These are phyloP conservation scores for Polyporus tsugae DNA, from an alignment of 1,284 basidiomycete species.

Conservation along the genomic window DNA sequence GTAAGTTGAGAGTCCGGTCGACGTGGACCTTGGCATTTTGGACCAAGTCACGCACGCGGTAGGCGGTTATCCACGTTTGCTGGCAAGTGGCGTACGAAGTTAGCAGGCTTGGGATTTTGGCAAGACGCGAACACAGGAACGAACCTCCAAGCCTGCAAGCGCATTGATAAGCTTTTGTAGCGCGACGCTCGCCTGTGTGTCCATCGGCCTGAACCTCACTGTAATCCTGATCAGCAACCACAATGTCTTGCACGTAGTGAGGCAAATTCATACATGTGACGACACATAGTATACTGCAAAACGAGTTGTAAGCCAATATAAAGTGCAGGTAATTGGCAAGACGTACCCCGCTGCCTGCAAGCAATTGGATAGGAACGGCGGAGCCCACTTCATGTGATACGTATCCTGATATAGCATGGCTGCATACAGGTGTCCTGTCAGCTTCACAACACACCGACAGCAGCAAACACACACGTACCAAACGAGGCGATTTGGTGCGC, in stretches of 20 bases:
- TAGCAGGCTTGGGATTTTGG: conserved; percentile 15
- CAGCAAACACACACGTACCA: conserved; percentile 49
- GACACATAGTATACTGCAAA: conserved; percentile 75
- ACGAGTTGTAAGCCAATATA: conserved; percentile 14
- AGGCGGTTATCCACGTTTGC: conserved; percentile 74
- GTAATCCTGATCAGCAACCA: conserved; percentile 18
- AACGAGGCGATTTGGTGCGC: conserved; percentile 78
- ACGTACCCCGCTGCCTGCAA: conserved; percentile 80
- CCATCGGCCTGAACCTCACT: conserved; percentile 76
- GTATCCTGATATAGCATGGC: conserved; percentile 68
- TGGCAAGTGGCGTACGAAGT: conserved; percentile 36
- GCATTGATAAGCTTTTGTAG: conserved; percentile 73
- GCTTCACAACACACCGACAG: background rate
- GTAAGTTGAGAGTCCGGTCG: conserved; percentile 43
- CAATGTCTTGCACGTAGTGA: background rate
- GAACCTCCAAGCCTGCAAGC: conserved; percentile 76
- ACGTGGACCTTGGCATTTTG: conserved; percentile 72
- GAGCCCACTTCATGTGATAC: conserved; percentile 69
- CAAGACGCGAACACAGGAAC: conserved; percentile 24
- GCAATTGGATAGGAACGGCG: conserved; percentile 77
- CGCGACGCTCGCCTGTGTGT: conserved; percentile 71
- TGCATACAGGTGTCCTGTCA: conserved; percentile 37
- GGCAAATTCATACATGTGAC: conserved; percentile 59
- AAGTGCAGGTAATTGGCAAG: conserved; percentile 6
- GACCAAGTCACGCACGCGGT: conserved; percentile 74